These are phyloP conservation scores for Ophiostoma montium DNA, from an alignment of 2,329 filamentous ascomycete genomes.

Conservation along the genomic window DNA sequence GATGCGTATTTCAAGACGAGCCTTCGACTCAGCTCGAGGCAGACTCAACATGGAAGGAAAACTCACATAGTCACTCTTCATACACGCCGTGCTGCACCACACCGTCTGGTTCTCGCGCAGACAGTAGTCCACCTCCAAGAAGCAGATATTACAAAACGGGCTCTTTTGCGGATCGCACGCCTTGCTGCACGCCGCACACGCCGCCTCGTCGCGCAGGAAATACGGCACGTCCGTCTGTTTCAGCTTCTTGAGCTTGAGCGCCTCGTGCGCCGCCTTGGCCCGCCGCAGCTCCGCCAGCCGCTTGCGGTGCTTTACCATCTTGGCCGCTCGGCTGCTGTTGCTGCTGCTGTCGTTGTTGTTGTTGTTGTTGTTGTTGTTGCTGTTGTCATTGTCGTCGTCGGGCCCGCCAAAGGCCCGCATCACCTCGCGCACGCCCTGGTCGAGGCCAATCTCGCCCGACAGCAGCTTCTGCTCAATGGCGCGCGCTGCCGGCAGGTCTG, in stretches of 20 bases:
- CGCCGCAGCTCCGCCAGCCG: slow-evolving; percentile 43
- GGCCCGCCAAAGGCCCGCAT: slow-evolving; percentile 2
- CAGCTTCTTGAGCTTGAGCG: slow-evolving; percentile 28
- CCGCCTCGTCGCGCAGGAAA: slow-evolving; percentile 9
- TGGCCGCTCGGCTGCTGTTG: slow-evolving; percentile 12
- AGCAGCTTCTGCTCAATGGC: slow-evolving; percentile 5
- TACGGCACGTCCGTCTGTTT: slow-evolving; percentile 11
- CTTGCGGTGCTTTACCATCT: slow-evolving; percentile 17
- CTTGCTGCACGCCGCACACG: slow-evolving; percentile 10
- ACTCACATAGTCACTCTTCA: slow-evolving; percentile 9
- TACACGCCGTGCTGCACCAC: slow-evolving; percentile 12
- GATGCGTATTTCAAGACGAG: too few species aligned
- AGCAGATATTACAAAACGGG: slow-evolving; percentile 12
- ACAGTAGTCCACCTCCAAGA: slow-evolving; percentile 13
- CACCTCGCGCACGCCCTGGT: slow-evolving; percentile 8
- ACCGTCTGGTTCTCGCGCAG: slow-evolving; percentile 12
- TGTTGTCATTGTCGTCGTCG: slow-evolving; percentile 4
- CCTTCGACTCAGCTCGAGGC: too few species aligned
- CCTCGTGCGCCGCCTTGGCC: slow-evolving; percentile 36
- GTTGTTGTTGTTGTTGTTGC: slow-evolving; percentile 7
- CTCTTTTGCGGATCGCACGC: slow-evolving; percentile 8
- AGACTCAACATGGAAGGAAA: too few species aligned
- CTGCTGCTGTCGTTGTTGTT: too few species aligned
- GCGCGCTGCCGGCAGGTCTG: slow-evolving; percentile 4
- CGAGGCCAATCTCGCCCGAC: slow-evolving; percentile 8